Evolutionary conservation across 2,329 filamentous ascomycete genomes (phyloP).

Genomic region (Zasmidium citrigriseum): DNA sequence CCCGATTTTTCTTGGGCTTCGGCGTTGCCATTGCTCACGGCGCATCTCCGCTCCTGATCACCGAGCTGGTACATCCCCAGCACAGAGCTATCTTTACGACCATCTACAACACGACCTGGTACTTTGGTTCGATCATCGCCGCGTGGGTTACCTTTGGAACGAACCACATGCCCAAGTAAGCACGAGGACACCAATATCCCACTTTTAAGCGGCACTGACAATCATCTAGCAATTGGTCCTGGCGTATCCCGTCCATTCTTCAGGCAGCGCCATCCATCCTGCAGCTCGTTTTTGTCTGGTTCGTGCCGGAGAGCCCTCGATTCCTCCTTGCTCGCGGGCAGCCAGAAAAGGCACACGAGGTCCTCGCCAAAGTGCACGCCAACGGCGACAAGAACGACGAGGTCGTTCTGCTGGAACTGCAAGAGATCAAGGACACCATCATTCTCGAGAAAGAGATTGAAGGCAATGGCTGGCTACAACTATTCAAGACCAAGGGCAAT

Average conservation of each 20-base stretch:
- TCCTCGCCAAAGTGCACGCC: constrained; percentile 56
- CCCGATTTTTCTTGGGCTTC: constrained; percentile 43
- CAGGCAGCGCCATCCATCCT: constrained; percentile 51
- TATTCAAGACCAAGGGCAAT: constrained; percentile 55
- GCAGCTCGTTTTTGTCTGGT: constrained; percentile 49
- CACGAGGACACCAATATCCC: background rate
- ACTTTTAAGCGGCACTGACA: background rate
- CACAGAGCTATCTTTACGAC: constrained; percentile 52
- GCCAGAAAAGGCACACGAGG: constrained; percentile 51
- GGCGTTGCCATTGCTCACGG: constrained; percentile 44
- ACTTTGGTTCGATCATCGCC: constrained; percentile 47
- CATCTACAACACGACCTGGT: constrained; percentile 51
- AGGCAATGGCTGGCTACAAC: constrained; percentile 47
- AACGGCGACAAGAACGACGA: constrained; percentile 48
- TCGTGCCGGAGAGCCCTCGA: constrained; percentile 62
- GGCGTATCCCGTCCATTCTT: constrained; percentile 56
- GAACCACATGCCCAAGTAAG: constrained; percentile 35
- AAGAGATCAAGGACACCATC: constrained; percentile 54
- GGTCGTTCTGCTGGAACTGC: constrained; percentile 50
- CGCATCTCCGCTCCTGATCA: constrained; percentile 33
- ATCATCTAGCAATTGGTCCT: constrained; percentile 45
- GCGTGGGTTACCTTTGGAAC: constrained; percentile 51
- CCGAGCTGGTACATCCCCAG: constrained; percentile 51
- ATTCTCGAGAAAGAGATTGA: constrained; percentile 50
- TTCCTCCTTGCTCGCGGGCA: constrained; percentile 58